Evolutionary conservation across 176 grass and related monocot genomes (phyloP).

Genomic region (Lolium perenne): DNA sequence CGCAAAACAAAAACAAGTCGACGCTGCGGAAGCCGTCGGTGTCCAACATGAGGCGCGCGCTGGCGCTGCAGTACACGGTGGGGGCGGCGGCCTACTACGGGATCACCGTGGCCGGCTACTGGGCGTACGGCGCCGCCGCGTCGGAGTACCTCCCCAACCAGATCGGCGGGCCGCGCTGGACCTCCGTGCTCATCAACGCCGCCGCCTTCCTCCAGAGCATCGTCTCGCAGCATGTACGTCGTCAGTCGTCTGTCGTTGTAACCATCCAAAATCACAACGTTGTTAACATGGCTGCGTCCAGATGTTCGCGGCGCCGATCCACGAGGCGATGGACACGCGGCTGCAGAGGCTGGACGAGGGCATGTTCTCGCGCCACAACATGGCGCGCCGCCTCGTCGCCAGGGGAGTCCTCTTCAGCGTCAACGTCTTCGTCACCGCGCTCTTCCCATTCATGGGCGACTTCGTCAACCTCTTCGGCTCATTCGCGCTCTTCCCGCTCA

Average conservation of each 20-base stretch:
- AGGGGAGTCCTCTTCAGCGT: conserved; percentile 61
- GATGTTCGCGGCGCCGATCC: conserved; percentile 82
- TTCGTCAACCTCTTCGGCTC: conserved; percentile 89
- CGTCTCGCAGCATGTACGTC: conserved; percentile 74
- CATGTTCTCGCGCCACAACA: conserved; percentile 83
- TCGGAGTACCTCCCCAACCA: conserved; percentile 80
- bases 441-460: conserved; percentile 95
- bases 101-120: conserved; percentile 84
- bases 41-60: conserved; percentile 66
- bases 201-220: conserved; percentile 82
- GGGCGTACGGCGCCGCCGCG: conserved; percentile 80
- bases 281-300: conserved; percentile 1
- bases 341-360: conserved; percentile 71
- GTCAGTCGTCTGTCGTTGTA: too few species aligned
- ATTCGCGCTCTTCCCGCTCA: conserved; percentile 83
- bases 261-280: too few species aligned
- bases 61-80: conserved; percentile 69
- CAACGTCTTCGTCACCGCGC: conserved; percentile 72
- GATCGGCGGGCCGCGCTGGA: conserved; percentile 72
- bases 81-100: conserved; percentile 67
- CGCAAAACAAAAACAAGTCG: conserved; percentile 38
- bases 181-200: conserved; percentile 71
- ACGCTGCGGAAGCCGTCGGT: conserved; percentile 69
- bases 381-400: conserved; percentile 53
- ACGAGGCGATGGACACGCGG: conserved; percentile 84